Percentiles rank a stretch among this genome's conserved stretches.
Evolutionary conservation across 106 monocot species (phyloP).

Genomic region (Agapanthus africanus): DNA sequence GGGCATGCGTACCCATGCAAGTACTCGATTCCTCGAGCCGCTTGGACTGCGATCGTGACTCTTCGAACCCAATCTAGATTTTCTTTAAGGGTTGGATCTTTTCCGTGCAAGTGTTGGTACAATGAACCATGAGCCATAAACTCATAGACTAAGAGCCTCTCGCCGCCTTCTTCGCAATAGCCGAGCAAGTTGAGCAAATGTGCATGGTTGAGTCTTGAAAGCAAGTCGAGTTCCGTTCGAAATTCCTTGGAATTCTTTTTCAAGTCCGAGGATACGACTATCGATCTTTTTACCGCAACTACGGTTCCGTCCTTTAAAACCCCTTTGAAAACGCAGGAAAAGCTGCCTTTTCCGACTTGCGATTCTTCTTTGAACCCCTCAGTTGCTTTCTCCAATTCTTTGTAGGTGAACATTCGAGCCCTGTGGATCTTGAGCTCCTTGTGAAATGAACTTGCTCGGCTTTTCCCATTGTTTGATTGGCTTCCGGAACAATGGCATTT

Average conservation of each 20-base stretch:
- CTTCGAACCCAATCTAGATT: constrained; percentile 71
- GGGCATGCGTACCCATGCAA: constrained; percentile 99
- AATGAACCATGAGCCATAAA: constrained; percentile 98
- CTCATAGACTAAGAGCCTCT: constrained; percentile 94
- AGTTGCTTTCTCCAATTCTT: constrained; percentile 83
- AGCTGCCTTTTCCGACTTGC: constrained; percentile 86
- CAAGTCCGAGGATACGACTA: constrained; percentile 39
- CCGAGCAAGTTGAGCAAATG: constrained; percentile 91
- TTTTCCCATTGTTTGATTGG: constrained; percentile 12
- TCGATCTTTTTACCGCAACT: constrained; percentile 88
- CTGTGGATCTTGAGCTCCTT: constrained; percentile 73
- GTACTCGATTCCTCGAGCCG: constrained; percentile 94
- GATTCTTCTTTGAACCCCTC: constrained; percentile 79
- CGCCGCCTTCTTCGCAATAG: constrained; percentile 88
- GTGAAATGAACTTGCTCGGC: constrained; percentile 28
- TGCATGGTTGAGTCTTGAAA: constrained; percentile 92
- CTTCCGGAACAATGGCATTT: constrained; percentile 41
- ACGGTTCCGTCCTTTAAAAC: constrained; percentile 75
- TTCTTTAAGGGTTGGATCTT: constrained; percentile 42
- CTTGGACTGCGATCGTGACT: constrained; percentile 95
- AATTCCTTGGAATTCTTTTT: constrained; percentile 89
- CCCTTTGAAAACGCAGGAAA: constrained; percentile 95
- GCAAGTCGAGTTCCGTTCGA: constrained; percentile 82
- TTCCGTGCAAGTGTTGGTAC: constrained; percentile 92
- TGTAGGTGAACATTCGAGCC: constrained; percentile 68